Evolutionary conservation across 345 rosid species (phyloP).

Genomic region (Eucalyptus regnans): DNA sequence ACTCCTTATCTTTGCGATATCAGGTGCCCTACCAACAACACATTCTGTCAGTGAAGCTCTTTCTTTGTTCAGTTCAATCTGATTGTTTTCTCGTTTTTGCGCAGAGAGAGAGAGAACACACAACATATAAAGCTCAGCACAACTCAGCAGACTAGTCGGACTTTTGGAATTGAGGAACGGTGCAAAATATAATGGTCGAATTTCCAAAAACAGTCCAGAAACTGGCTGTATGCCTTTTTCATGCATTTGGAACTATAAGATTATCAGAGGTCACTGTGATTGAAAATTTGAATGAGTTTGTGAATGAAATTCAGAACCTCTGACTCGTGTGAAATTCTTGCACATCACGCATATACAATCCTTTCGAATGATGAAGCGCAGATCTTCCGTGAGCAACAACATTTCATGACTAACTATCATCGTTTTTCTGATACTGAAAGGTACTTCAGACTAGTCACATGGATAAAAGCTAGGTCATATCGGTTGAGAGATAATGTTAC

Average conservation of each 20-base stretch:
- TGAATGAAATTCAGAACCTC: not conserved
- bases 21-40: slow-evolving; percentile 58
- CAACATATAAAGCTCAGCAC: not conserved
- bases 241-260: not conserved
- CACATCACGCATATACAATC: not conserved
- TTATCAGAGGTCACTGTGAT: not conserved
- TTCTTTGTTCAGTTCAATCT: not conserved
- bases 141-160: not conserved
- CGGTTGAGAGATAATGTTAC: slow-evolving; percentile 11
- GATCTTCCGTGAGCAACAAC: not conserved
- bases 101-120: not conserved
- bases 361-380: not conserved
- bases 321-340: not conserved
- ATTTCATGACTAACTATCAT: not conserved
- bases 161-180: not conserved
- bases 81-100: not conserved
- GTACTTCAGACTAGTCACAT: not conserved
- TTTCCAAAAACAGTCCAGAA: not conserved
- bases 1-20: slow-evolving; percentile 62
- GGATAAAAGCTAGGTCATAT: not conserved
- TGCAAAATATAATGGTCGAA: not conserved
- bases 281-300: not conserved
- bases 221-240: not conserved
- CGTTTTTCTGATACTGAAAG: not conserved
- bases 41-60: not conserved